These are phyloP conservation scores for Phaeosphaeria sp. DNA, from an alignment of 2,329 filamentous ascomycete genomes.

Conservation along the genomic window DNA sequence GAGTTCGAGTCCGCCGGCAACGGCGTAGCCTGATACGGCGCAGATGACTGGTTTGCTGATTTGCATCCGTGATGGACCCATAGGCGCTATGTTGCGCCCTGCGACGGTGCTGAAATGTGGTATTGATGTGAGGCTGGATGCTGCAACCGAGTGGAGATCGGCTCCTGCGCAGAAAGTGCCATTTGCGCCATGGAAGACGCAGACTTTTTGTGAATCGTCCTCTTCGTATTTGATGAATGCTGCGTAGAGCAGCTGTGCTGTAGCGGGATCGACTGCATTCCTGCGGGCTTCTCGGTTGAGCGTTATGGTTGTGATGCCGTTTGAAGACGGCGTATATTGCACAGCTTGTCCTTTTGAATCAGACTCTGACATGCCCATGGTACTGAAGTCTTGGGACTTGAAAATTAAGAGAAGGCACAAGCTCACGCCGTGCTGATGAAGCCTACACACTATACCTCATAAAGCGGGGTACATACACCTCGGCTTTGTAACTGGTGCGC, in stretches of 20 bases:
- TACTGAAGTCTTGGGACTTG: background rate
- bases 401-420: background rate
- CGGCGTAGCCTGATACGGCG: conserved; percentile 60
- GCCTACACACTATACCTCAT: background rate
- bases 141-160: conserved; percentile 57
- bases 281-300: conserved; percentile 58
- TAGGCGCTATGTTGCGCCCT: conserved; percentile 54
- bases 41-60: conserved; percentile 60
- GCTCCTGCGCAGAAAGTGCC: conserved; percentile 62
- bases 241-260: conserved; percentile 56
- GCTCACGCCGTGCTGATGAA: background rate
- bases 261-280: conserved; percentile 61
- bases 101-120: conserved; percentile 40
- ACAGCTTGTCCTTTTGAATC: background rate
- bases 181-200: conserved; percentile 57
- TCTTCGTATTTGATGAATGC: conserved; percentile 59
- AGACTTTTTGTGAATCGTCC: conserved; percentile 59
- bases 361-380: background rate
- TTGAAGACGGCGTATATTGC: background rate
- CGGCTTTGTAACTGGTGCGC: background rate
- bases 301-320: conserved; percentile 61
- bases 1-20: conserved; percentile 62
- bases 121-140: background rate
- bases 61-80: conserved; percentile 60
- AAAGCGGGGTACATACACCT: background rate